phyloP scores from a whole-genome alignment of 2,329 filamentous ascomycete genomes.

The Fusarium decemcellulare region DNA sequence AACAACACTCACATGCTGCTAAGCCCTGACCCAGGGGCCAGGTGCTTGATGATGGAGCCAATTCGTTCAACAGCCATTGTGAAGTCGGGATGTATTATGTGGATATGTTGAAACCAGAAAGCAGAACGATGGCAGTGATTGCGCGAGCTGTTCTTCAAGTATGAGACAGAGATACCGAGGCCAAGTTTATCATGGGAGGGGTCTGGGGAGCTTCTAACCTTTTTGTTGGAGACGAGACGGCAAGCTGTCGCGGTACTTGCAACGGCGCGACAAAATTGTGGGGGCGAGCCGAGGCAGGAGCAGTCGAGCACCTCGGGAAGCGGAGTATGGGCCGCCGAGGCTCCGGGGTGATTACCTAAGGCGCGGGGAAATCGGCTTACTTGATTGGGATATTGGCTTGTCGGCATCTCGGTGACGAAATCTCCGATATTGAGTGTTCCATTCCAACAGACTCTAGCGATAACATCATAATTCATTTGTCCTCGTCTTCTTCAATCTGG shows the following conservation, averaged over 20 bases:
- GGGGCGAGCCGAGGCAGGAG: slow-evolving; percentile 50
- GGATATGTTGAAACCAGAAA: slow-evolving; percentile 5
- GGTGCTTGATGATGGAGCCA: slow-evolving; percentile 88
- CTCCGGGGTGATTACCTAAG: slow-evolving; percentile 28
- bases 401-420: slow-evolving; percentile 3
- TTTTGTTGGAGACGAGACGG: slow-evolving; percentile 33
- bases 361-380: not conserved
- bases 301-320: slow-evolving; percentile 25
- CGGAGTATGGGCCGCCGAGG: slow-evolving; percentile 33
- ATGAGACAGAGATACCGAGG: slow-evolving; percentile 32
- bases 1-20: slow-evolving; percentile 78
- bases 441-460: not conserved
- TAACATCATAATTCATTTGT: not conserved
- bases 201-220: slow-evolving; percentile 18
- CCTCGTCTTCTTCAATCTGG: not conserved
- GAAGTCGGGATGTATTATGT: slow-evolving; percentile 27
- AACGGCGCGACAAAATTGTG: slow-evolving; percentile 36
- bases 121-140: slow-evolving; percentile 5
- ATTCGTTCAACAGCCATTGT: slow-evolving; percentile 89
- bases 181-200: slow-evolving; percentile 40
- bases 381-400: not conserved
- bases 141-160: slow-evolving; percentile 30
- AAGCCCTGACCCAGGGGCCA: slow-evolving; percentile 80
- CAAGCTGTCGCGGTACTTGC: slow-evolving; percentile 40
- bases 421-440: not conserved